phyloP scores from a whole-genome alignment of 441 rosid species.

The Euphorbia neoarborescens region DNA sequence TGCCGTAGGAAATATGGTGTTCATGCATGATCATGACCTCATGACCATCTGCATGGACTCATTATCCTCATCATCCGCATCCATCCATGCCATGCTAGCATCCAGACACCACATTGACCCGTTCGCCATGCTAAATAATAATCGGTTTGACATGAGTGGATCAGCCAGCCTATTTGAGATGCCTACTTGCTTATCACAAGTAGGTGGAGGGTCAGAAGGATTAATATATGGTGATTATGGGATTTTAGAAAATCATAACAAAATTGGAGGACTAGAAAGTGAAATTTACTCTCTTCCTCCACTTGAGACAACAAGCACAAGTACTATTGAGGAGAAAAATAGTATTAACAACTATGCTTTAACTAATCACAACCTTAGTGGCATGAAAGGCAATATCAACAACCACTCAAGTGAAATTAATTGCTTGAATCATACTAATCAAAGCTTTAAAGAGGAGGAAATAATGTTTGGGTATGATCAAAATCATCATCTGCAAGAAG shows the following conservation, averaged over 20 bases:
- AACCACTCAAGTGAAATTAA: slow-evolving; percentile 11
- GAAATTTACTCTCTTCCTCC: slow-evolving; percentile 46
- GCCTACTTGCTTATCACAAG: slow-evolving; percentile 26
- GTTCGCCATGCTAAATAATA: slow-evolving; percentile 26
- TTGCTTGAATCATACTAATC: slow-evolving; percentile 40
- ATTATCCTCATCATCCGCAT: slow-evolving; percentile 27
- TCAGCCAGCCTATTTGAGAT: slow-evolving; percentile 21
- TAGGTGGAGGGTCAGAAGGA: slow-evolving; percentile 19
- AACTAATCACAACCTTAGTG: slow-evolving; percentile 21
- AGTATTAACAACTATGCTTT: slow-evolving; percentile 18
- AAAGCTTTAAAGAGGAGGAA: slow-evolving; percentile 30
- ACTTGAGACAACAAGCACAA: slow-evolving; percentile 33
- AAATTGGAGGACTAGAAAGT: slow-evolving; percentile 32
- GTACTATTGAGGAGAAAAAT: slow-evolving; percentile 29
- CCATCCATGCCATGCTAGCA: slow-evolving; percentile 29
- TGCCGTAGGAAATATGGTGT: slow-evolving; percentile 31
- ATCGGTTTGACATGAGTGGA: slow-evolving; percentile 23
- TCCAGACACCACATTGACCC: slow-evolving; percentile 28
- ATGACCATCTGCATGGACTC: slow-evolving; percentile 47
- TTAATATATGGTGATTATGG: slow-evolving; percentile 27
- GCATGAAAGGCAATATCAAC: slow-evolving; percentile 25
- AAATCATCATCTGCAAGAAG: slow-evolving; percentile 41
- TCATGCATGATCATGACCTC: slow-evolving; percentile 31
- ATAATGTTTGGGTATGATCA: slow-evolving; percentile 24
- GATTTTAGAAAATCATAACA: slow-evolving; percentile 20